Percentiles rank a stretch among this genome's conserved stretches.
Evolutionary conservation across 257 asterid genomes (phyloP).

Genomic region (Phtheirospermum japonicum): DNA sequence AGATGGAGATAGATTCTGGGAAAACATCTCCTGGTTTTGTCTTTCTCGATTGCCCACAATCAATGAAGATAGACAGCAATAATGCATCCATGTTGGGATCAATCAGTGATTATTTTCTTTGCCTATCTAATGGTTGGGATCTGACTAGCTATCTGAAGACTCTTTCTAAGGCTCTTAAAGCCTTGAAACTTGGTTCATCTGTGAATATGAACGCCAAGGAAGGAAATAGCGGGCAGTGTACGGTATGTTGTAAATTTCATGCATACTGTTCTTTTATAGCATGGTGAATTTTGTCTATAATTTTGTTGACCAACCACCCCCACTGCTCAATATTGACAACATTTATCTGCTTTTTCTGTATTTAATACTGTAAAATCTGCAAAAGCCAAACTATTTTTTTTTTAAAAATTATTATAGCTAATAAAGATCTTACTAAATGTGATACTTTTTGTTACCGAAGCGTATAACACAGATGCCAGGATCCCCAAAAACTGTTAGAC

Average conservation of each 20-base stretch:
- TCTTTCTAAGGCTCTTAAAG: conserved; percentile 84
- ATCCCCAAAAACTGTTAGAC: conserved; percentile 20
- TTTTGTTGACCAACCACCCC: conserved; percentile 12
- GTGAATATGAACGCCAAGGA: conserved; percentile 66
- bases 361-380: conserved; percentile 17
- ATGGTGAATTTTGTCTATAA: not conserved
- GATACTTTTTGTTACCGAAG: conserved; percentile 4
- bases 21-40: conserved; percentile 81
- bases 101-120: conserved; percentile 94
- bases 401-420: not conserved
- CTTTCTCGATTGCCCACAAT: conserved; percentile 92
- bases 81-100: conserved; percentile 96
- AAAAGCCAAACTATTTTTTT: not conserved
- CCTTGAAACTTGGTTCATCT: conserved; percentile 73
- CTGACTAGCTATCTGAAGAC: conserved; percentile 86
- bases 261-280: not conserved
- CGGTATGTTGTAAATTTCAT: conserved; percentile 54
- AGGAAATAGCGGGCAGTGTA: conserved; percentile 85
- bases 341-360: conserved; percentile 10
- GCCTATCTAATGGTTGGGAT: conserved; percentile 98
- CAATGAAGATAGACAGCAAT: conserved; percentile 95
- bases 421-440: conserved; percentile 1
- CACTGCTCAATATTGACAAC: conserved; percentile 3
- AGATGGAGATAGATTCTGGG: conserved; percentile 88
- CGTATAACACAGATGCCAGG: conserved; percentile 6